Evolutionary conservation across 1,139 yeast genomes (phyloP), one percentile per base, ranked within the genome.

Genomic region (Williopsis jadinii): DNA sequence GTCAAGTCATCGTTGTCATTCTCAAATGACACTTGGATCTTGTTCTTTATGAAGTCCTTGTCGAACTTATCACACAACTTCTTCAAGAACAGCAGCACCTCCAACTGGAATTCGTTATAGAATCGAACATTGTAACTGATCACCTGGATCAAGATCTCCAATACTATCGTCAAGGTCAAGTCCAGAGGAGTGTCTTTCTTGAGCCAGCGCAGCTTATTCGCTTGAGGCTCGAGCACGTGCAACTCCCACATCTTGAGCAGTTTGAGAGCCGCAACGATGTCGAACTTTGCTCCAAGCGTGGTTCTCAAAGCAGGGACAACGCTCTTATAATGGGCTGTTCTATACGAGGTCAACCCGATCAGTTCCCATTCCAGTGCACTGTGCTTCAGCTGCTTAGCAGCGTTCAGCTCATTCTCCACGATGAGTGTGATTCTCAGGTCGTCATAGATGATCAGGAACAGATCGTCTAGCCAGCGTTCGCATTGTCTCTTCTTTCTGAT

Each of bases 301-400:
- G 88, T 82, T 39, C 79, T 69, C 54, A 84, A 77, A 8, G 97
- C 95, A 14, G 83, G 77, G 11, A 87, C 71, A 0, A 95, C 95
- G 55, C 86, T 94, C 45, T 80, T 81, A 58, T 67, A 78, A 58
- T 87, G 88, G 57, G 83, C 82, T 35, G 90, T 76, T 47, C 96
- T 74, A 54, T 75, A 74, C 5, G 95, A 88, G 35, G 87, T 78
- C 43, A 78, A 71, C 0, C 97, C 98, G 47, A 90, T 74, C 35
- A 90, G 71, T 61, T 90, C 96, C 97, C 97, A 92, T 63, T 92
- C 98, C 43, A 86, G 67, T 0, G 95, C 84, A 41, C 87, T 77
- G 63, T 85, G 90, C 55, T 77, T 79, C 52, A 83, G 75, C 36
- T 80, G 83, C 62, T 78, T 71, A 54, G 81, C 86, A 14, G 85